phyloP scores from a whole-genome alignment of 768 basidiomycete species.

The Suillus cothurnatus region DNA sequence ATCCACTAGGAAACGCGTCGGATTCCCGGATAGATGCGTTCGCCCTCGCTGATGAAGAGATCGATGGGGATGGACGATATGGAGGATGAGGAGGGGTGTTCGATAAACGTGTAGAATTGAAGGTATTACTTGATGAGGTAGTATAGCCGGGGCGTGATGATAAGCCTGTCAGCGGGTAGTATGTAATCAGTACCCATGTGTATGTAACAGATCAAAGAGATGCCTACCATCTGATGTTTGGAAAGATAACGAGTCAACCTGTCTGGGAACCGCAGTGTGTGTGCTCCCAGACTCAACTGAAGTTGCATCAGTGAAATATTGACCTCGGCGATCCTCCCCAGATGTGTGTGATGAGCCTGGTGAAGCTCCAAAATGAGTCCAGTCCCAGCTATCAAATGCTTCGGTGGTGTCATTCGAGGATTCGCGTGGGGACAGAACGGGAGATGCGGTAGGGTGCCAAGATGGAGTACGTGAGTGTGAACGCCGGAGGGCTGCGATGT shows the following conservation, averaged over 20 bases:
- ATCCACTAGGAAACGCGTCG: neutral
- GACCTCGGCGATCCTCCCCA: conserved; percentile 4
- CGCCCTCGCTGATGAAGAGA: conserved; percentile 14
- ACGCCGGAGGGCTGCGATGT: conserved; percentile 51
- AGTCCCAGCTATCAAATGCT: conserved; percentile 7
- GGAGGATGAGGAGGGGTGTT: conserved; percentile 16
- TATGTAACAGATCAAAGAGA: conserved; percentile 4
- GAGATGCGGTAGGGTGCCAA: conserved; percentile 26
- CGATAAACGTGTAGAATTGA: neutral
- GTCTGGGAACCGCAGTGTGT: conserved; percentile 8
- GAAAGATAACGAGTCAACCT: neutral
- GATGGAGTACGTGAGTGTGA: conserved; percentile 34
- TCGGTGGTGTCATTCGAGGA: conserved; percentile 18
- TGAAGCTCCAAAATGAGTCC: conserved; percentile 6
- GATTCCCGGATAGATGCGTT: neutral
- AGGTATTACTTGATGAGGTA: conserved; percentile 4
- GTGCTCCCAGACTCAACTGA: conserved; percentile 4
- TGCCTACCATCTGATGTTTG: conserved; percentile 1
- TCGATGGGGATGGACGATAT: conserved; percentile 20
- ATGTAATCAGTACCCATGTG: neutral
- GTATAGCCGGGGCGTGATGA: conserved; percentile 3
- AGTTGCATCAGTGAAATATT: conserved; percentile 8
- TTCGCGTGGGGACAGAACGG: conserved; percentile 28
- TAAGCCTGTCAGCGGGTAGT: conserved; percentile 1
- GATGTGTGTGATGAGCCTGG: neutral